A percentile compares a stretch with the other conserved stretches of the same genome.
Conservation (phyloP, 768 basidiomycete genomes). For the Suillus americanus region DNA sequence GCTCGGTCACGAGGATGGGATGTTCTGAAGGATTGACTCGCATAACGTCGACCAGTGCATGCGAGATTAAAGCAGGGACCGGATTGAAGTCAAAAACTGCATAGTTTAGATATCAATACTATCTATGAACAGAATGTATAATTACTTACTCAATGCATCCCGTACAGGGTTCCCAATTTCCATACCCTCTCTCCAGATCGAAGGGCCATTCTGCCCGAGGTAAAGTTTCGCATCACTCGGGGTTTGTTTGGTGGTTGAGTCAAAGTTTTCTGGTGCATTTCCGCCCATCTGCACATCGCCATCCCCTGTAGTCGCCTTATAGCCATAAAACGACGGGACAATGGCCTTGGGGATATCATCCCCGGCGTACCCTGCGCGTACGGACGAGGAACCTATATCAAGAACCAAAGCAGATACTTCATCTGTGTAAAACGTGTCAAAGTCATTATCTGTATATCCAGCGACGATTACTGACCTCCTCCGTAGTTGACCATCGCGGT, state of each 20-base stretch:
- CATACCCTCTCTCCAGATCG: slow-evolving; percentile 89
- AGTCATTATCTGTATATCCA: background rate
- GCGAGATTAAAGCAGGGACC: slow-evolving; percentile 66
- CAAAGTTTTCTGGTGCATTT: slow-evolving; percentile 31
- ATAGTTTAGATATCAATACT: background rate
- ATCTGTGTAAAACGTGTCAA: slow-evolving; percentile 46
- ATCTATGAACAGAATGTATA: background rate
- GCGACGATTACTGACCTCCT: slow-evolving; percentile 56
- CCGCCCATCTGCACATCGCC: slow-evolving; percentile 40
- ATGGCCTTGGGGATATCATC: slow-evolving; percentile 95
- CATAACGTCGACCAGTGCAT: slow-evolving; percentile 77
- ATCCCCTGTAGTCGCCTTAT: slow-evolving; percentile 42
- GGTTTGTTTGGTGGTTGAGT: slow-evolving; percentile 28
- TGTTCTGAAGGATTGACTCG: slow-evolving; percentile 79
- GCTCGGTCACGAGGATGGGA: slow-evolving; percentile 91
- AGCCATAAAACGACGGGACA: slow-evolving; percentile 88
- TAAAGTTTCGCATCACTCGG: slow-evolving; percentile 60
- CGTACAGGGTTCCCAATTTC: slow-evolving; percentile 79
- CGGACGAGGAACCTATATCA: slow-evolving; percentile 87
- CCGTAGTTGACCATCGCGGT: slow-evolving; percentile 78
- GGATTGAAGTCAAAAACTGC: slow-evolving; percentile 77
- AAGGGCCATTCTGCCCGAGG: slow-evolving; percentile 86
- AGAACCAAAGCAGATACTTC: slow-evolving; percentile 97
- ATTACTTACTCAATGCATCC: slow-evolving; percentile 77
- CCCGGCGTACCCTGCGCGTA: slow-evolving; percentile 95